Evolutionary conservation across 2,329 filamentous ascomycete species (phyloP).

Genomic region (Bipolaris victoriae): DNA sequence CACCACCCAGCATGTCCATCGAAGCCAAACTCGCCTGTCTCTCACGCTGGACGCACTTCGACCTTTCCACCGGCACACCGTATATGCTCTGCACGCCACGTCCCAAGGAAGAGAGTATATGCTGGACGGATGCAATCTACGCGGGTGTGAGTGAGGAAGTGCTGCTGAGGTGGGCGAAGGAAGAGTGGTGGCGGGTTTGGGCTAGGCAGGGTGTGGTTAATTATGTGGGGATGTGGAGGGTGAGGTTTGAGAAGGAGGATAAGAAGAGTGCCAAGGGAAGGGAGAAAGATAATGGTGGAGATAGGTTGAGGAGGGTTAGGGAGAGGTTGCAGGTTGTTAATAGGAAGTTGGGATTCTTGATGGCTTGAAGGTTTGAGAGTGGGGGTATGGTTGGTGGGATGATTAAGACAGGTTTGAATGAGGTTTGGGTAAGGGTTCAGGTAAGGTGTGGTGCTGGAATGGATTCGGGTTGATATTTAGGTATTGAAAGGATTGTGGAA

Average conservation of each 20-base stretch:
- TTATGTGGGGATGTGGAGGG: neutral
- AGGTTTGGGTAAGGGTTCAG: too few species aligned
- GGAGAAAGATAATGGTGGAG: neutral
- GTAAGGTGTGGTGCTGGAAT: too few species aligned
- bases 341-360: neutral
- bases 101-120: neutral
- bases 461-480: too few species aligned
- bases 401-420: too few species aligned
- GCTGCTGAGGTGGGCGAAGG: neutral
- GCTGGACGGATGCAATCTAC: neutral
- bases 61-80: neutral
- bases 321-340: neutral
- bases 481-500: too few species aligned
- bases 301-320: neutral
- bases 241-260: neutral
- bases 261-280: neutral
- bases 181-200: neutral
- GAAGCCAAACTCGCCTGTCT: neutral
- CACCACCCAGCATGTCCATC: neutral
- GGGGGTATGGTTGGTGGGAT: too few species aligned
- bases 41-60: neutral
- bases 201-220: neutral
- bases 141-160: neutral
- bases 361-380: too few species aligned
- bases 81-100: neutral